Percentiles rank a stretch among this genome's conserved stretches.
These are phyloP conservation scores for Penicillium odoratum DNA, from an alignment of 495 filamentous ascomycete genomes.

Conservation along the genomic window DNA sequence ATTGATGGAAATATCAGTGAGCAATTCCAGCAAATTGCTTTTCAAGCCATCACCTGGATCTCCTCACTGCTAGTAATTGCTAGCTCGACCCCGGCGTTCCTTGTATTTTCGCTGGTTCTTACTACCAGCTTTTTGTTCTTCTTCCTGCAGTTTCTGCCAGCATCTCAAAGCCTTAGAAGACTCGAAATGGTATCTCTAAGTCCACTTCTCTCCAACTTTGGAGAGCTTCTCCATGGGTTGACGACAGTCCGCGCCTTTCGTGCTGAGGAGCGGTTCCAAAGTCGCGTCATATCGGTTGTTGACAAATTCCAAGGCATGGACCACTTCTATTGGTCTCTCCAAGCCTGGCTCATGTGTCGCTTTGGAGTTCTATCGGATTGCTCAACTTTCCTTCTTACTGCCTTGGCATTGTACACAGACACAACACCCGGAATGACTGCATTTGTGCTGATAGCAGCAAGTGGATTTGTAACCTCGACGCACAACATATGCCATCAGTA, in stretches of 20 bases:
- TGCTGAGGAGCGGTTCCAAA: constrained; percentile 72
- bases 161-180: constrained; percentile 76
- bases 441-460: constrained; percentile 58
- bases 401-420: constrained; percentile 66
- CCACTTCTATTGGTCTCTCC: constrained; percentile 87
- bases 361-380: constrained; percentile 69
- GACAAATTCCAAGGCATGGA: constrained; percentile 90
- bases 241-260: constrained; percentile 76
- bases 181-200: constrained; percentile 83
- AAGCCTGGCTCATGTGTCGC: constrained; percentile 77
- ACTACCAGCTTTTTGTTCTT: constrained; percentile 63
- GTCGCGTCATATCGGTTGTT: constrained; percentile 68
- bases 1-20: constrained; percentile 75
- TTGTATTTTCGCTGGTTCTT: constrained; percentile 66
- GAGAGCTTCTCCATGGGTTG: constrained; percentile 73
- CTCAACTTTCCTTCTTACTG: constrained; percentile 69
- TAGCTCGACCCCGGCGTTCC: constrained; percentile 69
- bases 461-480: constrained; percentile 60
- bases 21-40: constrained; percentile 66
- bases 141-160: constrained; percentile 73
- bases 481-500: constrained; percentile 73
- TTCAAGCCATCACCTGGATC: constrained; percentile 65
- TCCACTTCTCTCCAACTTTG: constrained; percentile 83
- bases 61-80: constrained; percentile 73
- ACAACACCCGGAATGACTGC: constrained; percentile 72